A percentile compares a stretch with the other conserved stretches of the same genome.
phyloP scores from a whole-genome alignment of 1,139 yeast species.

The Suhomyces guaymorum region DNA sequence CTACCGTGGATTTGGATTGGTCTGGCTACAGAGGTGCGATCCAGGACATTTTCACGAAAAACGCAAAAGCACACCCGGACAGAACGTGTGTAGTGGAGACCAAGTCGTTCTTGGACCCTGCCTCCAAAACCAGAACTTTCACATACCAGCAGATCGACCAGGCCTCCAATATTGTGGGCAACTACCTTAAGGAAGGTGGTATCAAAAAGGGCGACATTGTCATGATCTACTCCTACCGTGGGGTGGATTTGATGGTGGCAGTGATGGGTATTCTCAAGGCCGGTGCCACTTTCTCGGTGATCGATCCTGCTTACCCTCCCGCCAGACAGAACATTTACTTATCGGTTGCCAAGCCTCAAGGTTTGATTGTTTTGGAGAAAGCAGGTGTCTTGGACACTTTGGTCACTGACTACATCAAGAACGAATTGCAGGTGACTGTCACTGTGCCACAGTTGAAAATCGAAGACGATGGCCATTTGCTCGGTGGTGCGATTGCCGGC shows the following conservation, averaged over 20 bases:
- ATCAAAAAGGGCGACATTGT: slow-evolving; percentile 90
- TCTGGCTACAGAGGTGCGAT: slow-evolving; percentile 89
- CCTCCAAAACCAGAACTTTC: slow-evolving; percentile 65
- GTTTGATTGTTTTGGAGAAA: slow-evolving; percentile 82
- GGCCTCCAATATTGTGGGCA: slow-evolving; percentile 93
- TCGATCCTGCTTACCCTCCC: slow-evolving; percentile 98
- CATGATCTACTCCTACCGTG: slow-evolving; percentile 96
- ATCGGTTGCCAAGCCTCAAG: slow-evolving; percentile 90
- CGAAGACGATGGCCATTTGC: slow-evolving; percentile 71
- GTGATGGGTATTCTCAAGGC: slow-evolving; percentile 98
- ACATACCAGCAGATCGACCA: slow-evolving; percentile 84
- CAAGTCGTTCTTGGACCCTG: slow-evolving; percentile 61
- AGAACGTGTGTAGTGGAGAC: slow-evolving; percentile 92
- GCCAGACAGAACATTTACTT: slow-evolving; percentile 93
- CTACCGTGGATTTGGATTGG: slow-evolving; percentile 88
- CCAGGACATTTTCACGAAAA: slow-evolving; percentile 87
- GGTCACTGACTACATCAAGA: slow-evolving; percentile 72
- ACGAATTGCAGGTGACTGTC: slow-evolving; percentile 71
- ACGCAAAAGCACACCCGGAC: slow-evolving; percentile 81
- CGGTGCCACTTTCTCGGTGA: slow-evolving; percentile 97
- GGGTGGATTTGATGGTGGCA: slow-evolving; percentile 94
- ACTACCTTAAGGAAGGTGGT: slow-evolving; percentile 78
- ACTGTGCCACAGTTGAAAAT: slow-evolving; percentile 77
- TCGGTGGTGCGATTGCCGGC: slow-evolving; percentile 52
- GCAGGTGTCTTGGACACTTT: slow-evolving; percentile 80